Evolutionary conservation across 202 grass and related monocot species (phyloP), one percentile per base, ranked within the genome.

Genomic region (Cymbopogon flexuosus): DNA sequence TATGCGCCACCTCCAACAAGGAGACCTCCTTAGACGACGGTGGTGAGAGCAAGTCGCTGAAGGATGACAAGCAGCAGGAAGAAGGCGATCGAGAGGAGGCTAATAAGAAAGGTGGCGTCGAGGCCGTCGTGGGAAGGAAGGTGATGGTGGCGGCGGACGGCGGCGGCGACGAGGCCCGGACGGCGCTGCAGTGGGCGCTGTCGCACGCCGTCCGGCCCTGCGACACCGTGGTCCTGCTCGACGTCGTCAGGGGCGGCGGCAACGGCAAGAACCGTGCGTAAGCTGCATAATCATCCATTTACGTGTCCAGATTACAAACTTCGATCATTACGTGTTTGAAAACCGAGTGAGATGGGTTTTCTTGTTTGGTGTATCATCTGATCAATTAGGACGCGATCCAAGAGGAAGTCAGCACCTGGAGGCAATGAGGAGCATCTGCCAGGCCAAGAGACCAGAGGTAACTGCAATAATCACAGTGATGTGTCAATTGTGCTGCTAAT

Each of bases 361-460:
- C 29, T 10, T 79, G 6, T 67, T 76, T 52, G 21, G 22, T 67
- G 54, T 18, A 40, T 85, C 3, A 27, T 27, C 27, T 27, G 31
- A 2, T 30, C n/a, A 15, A 16, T 57, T 8, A 85, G 91, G 73
- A 81, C 76, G 62, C 62, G 78, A 90, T 86, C 49, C 85, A 57
- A 86, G 82, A 72, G 76, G 69, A 14, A 52, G 74, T 21, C 82
- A 80, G 35, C 82, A 89, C n/a, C 72, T 97, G 77, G 81, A 93
- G 22, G 69, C 87, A 3, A 86, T 97, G 93, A 93, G 79, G 68
- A 93, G 81, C 57, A 89, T 93, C 77, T 97, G 91, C 79, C 91
- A 88, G 76, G 57, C 87, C 18, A 97, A 84, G 29, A 89, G 87
- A 82, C 91, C 93, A 62, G 93, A 97, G 91, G 93, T 97, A 72